Evolutionary conservation across 2,329 filamentous ascomycete genomes (phyloP).

Genomic region (Sarocladium strictum): DNA sequence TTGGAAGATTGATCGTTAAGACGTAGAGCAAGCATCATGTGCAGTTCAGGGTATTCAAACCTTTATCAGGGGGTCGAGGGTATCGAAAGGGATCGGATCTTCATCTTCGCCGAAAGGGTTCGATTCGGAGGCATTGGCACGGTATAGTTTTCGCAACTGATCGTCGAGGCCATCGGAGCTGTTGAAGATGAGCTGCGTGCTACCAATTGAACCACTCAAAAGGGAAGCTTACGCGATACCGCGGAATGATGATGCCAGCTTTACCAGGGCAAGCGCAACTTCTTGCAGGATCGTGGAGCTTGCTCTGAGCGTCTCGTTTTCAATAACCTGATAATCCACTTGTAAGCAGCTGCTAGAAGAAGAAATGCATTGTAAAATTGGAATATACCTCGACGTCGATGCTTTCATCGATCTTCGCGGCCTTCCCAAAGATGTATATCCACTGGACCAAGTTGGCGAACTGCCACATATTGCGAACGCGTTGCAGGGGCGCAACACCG

Average conservation of each 20-base stretch:
- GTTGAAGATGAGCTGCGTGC: constrained; percentile 17
- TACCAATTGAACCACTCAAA: neutral
- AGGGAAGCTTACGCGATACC: constrained; percentile 68
- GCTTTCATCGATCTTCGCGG: constrained; percentile 82
- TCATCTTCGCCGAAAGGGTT: constrained; percentile 86
- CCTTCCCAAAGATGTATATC: constrained; percentile 83
- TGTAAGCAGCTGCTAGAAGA: constrained; percentile 4
- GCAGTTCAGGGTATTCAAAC: constrained; percentile 31
- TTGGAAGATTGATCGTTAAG: neutral
- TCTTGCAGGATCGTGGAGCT: constrained; percentile 69
- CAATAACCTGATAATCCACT: constrained; percentile 63
- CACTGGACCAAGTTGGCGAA: constrained; percentile 93
- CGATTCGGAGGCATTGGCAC: constrained; percentile 67
- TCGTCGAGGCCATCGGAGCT: constrained; percentile 89
- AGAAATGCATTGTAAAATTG: neutral
- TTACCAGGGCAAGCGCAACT: constrained; percentile 80
- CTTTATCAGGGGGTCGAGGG: constrained; percentile 79
- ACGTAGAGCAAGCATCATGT: neutral
- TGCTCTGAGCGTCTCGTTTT: constrained; percentile 80
- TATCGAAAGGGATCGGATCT: constrained; percentile 64
- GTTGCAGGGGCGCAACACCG: constrained; percentile 44
- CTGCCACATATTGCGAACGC: constrained; percentile 87
- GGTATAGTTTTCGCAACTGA: constrained; percentile 83
- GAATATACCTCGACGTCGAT: constrained; percentile 76
- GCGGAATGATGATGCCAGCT: constrained; percentile 89